Evolutionary conservation across 1,284 basidiomycete species (phyloP), one percentile per base, ranked within the genome.

Genomic region (Apiotrichum siamense): DNA sequence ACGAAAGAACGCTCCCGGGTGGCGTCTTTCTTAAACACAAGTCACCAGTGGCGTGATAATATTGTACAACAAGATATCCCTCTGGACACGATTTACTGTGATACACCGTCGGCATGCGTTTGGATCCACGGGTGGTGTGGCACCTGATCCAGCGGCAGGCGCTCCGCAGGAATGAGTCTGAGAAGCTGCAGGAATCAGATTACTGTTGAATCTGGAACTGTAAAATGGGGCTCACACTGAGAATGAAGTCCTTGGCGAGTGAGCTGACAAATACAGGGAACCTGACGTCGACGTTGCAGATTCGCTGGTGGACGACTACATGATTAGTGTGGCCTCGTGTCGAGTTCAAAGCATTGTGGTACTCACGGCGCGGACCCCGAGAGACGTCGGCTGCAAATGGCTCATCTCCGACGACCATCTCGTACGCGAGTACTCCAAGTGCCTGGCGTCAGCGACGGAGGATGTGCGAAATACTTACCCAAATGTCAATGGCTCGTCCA

Each of bases 361-460:
- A 61, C 62, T 46, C 47, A 67, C 69, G 39, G 33, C 67, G 26
- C 1, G 63, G 62, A 1, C 66, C 65, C 6, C 18, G 11, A 4
- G 46, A 44, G 1, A 53, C 60, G 40, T 65, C 64, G 2, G 65
- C 89, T 59, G 93, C 93, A 58, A 98, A 98, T 0, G 94, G 94
- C 15, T 94, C 91, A 18, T 81, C 81, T 1, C 94, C 94, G 52
- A 85, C 83, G 42, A 96, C 75, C 67, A 97, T 94, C 72, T 98
- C 94, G 71, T 90, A 98, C 1, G 87, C 88, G 48, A 98, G 78
- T 7, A 97, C 94, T 26, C 94, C 94, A 3, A 98, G 78, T 0
- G 94, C 93, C 94, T 94, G 94, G 0, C 4, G 50, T 51, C 50
- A 49, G 42, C 35, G 13, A 9, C 18, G n/a, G 9, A 15, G 25